phyloP scores from a whole-genome alignment of 345 rosid species.

The Psidium friedrichsthalianum region DNA sequence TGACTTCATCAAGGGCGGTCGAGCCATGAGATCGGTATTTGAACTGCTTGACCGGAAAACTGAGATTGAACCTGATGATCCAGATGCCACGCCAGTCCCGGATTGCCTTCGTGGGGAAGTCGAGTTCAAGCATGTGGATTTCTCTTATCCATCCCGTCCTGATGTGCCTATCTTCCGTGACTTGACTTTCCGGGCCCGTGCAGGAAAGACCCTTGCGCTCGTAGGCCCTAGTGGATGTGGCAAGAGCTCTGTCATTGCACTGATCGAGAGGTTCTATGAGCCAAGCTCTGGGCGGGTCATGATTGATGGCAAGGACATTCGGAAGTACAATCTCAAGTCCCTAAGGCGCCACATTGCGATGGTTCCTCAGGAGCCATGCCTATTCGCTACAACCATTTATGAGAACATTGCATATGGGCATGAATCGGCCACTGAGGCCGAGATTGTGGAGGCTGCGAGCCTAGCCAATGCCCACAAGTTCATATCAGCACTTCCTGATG shows the following conservation, averaged over 20 bases:
- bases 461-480: slow-evolving; percentile 86
- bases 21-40: slow-evolving; percentile 89
- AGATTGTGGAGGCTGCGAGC: slow-evolving; percentile 89
- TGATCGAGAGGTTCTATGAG: slow-evolving; percentile 74
- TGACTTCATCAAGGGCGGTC: slow-evolving; percentile 96
- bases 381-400: slow-evolving; percentile 66
- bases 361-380: slow-evolving; percentile 95
- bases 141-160: slow-evolving; percentile 87
- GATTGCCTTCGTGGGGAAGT: slow-evolving; percentile 89
- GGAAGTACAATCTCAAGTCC: slow-evolving; percentile 89
- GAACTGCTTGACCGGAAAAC: slow-evolving; percentile 94
- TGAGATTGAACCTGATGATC: slow-evolving; percentile 92
- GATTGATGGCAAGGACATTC: slow-evolving; percentile 89
- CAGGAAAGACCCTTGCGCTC: slow-evolving; percentile 90
- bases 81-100: slow-evolving; percentile 65
- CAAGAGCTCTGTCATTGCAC: slow-evolving; percentile 86
- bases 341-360: slow-evolving; percentile 79
- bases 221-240: slow-evolving; percentile 99
- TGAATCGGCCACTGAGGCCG: slow-evolving; percentile 76
- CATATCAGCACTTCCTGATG: slow-evolving; percentile 68
- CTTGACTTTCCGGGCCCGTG: slow-evolving; percentile 72
- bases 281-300: slow-evolving; percentile 81
- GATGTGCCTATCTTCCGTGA: slow-evolving; percentile 79
- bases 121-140: slow-evolving; percentile 88
- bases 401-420: slow-evolving; percentile 95